Percentiles rank a stretch among this genome's conserved stretches.
phyloP scores from a whole-genome alignment of 2,329 filamentous ascomycete species.

The Emericellopsis cladophorae region DNA sequence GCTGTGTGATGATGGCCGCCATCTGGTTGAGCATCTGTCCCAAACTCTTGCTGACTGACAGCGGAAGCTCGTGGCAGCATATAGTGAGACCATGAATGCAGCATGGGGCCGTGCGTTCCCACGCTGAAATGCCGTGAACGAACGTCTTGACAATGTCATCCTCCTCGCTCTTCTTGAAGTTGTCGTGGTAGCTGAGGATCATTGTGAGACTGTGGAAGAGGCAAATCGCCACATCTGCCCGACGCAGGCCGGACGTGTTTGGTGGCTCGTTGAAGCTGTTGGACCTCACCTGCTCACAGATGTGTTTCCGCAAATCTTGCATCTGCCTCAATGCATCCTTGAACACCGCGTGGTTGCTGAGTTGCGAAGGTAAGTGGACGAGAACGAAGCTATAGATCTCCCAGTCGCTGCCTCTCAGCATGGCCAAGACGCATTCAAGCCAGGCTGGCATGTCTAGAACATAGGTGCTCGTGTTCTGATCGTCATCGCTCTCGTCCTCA shows the following conservation, averaged over 20 bases:
- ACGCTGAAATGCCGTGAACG: constrained; percentile 68
- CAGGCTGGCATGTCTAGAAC: constrained; percentile 51
- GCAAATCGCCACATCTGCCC: constrained; percentile 79
- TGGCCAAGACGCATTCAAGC: constrained; percentile 63
- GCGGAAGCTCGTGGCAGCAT: constrained; percentile 86
- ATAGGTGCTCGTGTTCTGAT: constrained; percentile 11
- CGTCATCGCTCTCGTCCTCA: constrained; percentile 14
- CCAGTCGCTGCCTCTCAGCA: constrained; percentile 73
- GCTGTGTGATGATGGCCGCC: constrained; percentile 90
- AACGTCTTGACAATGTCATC: constrained; percentile 85
- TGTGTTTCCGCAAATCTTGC: constrained; percentile 56
- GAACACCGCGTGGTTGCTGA: constrained; percentile 84
- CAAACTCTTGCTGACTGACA: constrained; percentile 74
- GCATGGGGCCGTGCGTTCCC: constrained; percentile 77
- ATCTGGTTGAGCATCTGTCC: constrained; percentile 84
- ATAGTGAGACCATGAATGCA: constrained; percentile 93
- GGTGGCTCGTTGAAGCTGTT: constrained; percentile 76
- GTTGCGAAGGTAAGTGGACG: constrained; percentile 72
- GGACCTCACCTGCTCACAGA: constrained; percentile 74
- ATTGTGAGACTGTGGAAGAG: constrained; percentile 79
- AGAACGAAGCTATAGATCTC: constrained; percentile 86
- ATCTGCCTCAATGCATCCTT: constrained; percentile 61
- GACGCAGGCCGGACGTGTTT: constrained; percentile 62
- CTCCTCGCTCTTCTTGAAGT: constrained; percentile 74
- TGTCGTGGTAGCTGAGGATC: constrained; percentile 78